Evolutionary conservation across 2,329 filamentous ascomycete genomes (phyloP).

Genomic region (Ascochyta pisi): DNA sequence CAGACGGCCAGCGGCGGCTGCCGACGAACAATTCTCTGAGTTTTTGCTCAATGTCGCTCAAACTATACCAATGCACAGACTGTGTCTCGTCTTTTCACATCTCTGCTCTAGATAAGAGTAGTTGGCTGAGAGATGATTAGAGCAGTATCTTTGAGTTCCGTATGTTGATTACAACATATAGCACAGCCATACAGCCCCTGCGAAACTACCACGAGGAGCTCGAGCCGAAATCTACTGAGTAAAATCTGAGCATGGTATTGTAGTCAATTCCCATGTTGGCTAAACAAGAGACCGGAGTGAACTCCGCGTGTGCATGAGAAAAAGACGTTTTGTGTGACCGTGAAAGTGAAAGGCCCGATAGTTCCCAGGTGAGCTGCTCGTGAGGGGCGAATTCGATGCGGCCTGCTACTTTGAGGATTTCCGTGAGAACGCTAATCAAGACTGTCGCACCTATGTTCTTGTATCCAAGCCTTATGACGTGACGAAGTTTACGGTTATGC

Average conservation of each 20-base stretch:
- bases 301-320: constrained; percentile 3
- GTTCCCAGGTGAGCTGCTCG: constrained; percentile 4
- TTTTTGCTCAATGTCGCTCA: not conserved
- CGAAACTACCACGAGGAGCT: constrained; percentile 13
- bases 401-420: constrained; percentile 1
- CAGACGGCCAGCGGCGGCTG: no score
- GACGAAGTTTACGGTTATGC: constrained; percentile 1
- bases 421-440: not conserved
- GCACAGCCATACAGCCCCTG: not conserved
- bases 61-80: not conserved
- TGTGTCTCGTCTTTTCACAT: not conserved
- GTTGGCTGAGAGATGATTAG: not conserved
- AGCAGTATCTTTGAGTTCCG: not conserved
- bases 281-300: not conserved
- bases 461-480: constrained; percentile 7
- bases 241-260: not conserved
- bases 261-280: constrained; percentile 1
- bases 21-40: not conserved
- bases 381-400: constrained; percentile 4
- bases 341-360: constrained; percentile 9
- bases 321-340: constrained; percentile 15
- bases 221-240: not conserved
- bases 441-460: not conserved
- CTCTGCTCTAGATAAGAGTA: not conserved
- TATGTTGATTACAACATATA: not conserved